Percentiles rank a stretch among this genome's conserved stretches.
phyloP scores from a whole-genome alignment of 768 basidiomycete species.

The Paxillus involutus region DNA sequence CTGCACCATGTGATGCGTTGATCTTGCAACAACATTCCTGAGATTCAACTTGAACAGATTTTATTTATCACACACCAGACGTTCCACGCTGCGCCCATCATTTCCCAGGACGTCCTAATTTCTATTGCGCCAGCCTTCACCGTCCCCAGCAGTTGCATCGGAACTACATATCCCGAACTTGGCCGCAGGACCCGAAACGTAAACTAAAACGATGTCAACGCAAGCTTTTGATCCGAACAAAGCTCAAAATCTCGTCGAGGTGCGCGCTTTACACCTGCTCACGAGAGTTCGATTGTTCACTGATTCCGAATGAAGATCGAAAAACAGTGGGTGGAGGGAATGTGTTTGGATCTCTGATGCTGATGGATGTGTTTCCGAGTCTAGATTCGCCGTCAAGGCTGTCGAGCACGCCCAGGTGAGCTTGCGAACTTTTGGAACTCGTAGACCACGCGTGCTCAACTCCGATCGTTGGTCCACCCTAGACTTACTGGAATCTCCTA shows the following conservation, averaged over 20 bases:
- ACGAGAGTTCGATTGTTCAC: slow-evolving; percentile 8
- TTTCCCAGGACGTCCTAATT: slow-evolving; percentile 1
- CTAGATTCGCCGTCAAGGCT: slow-evolving; percentile 65
- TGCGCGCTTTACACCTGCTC: slow-evolving; percentile 34
- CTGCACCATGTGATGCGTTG: slow-evolving; percentile 7
- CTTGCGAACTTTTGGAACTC: slow-evolving; percentile 8
- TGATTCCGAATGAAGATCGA: slow-evolving; percentile 65
- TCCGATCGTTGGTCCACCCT: slow-evolving; percentile 10
- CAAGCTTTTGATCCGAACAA: slow-evolving; percentile 80
- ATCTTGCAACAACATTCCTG: not conserved
- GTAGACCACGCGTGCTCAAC: slow-evolving; percentile 2
- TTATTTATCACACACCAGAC: not conserved
- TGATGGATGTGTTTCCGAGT: slow-evolving; percentile 11
- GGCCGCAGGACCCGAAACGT: slow-evolving; percentile 10
- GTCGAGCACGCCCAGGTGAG: slow-evolving; percentile 94
- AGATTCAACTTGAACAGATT: not conserved
- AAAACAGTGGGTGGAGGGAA: slow-evolving; percentile 71
- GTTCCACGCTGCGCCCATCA: not conserved
- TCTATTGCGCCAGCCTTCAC: not conserved
- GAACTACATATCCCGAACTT: not conserved
- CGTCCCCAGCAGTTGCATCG: not conserved
- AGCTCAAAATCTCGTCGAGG: slow-evolving; percentile 91
- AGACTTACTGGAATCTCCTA: slow-evolving; percentile 92
- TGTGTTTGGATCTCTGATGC: not conserved
- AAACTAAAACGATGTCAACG: slow-evolving; percentile 41